Conservation (phyloP, 75 land plant species). For the Picea sitchensis region DNA sequence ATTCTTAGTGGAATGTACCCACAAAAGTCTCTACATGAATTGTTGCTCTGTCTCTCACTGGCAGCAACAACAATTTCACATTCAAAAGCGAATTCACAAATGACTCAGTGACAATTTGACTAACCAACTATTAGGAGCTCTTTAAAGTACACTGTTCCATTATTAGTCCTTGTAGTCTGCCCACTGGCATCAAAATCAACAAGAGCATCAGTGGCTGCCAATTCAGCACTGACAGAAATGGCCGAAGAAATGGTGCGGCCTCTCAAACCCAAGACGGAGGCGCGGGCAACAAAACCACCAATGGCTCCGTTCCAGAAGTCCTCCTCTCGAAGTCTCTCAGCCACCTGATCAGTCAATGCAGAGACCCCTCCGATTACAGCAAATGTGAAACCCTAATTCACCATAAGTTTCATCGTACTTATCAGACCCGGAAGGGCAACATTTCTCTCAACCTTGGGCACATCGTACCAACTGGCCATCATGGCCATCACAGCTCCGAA, state of each 20-base stretch:
- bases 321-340: constrained; percentile 62
- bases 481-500: too few relatives aligned
- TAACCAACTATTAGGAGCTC: constrained; percentile 13
- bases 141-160: constrained; percentile 64
- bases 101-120: too few relatives aligned
- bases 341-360: constrained; percentile 66
- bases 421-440: too few relatives aligned
- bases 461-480: too few relatives aligned
- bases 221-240: constrained; percentile 60
- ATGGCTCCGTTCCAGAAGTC: constrained; percentile 76
- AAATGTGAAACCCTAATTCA: constrained; percentile 65
- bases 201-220: constrained; percentile 58
- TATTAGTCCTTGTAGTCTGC: constrained; percentile 68
- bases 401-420: constrained; percentile 40
- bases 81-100: too few relatives aligned
- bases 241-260: constrained; percentile 23
- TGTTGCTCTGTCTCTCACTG: too few relatives aligned
- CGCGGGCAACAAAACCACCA: constrained; percentile 85
- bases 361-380: constrained; percentile 81
- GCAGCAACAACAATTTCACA: too few relatives aligned
- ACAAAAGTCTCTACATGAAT: too few relatives aligned
- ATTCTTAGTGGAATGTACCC: too few relatives aligned
- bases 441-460: too few relatives aligned
- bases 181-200: constrained; percentile 60
- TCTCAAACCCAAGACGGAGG: constrained; percentile 53